Evolutionary conservation across 2,329 filamentous ascomycete genomes (phyloP), one percentile per base, ranked within the genome.

Genomic region (Ophiostoma himal-ulmi): DNA sequence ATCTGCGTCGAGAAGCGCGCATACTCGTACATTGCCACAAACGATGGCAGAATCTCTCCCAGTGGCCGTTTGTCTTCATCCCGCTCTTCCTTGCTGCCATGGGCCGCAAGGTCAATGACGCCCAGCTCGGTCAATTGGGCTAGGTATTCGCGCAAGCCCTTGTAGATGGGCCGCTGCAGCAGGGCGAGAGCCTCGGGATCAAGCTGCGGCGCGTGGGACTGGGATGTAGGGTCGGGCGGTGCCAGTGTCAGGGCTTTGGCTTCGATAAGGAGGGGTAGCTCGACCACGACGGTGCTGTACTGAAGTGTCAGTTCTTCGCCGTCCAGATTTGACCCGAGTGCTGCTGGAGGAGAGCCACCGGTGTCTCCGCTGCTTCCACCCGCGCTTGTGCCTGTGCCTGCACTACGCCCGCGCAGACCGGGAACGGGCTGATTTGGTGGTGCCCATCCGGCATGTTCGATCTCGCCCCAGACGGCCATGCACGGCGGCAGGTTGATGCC

Each of bases 201-300:
- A 1, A 91, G 85, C 30, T 83, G 76, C 20, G 80, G 81, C 10
- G 80, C 79, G 3, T 79, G 78, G 22, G 76, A 75, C 48, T 76
- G 75, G 22, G 81, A 81, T 44, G 76, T 78, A 48, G 78, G 81
- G 73, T 81, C 83, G 0, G 83, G 82, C 39, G 89, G 92, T 0
- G 91, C 92, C 52, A 97, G 85, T 0, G 92, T 93, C n/a, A 97
- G 88, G 0, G 93, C 94, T 78, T 94, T 94, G 11, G 92, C 94
- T 81, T 98, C 94, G 73, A 98, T 91, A 37, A 98, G 84, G 77
- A 96, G 90, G 1, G 94, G 92, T 34, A 99, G 83, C 79, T 98
- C 94, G 52, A 86, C 84, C 22, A 97, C 83, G 34, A 99, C 92
- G 1, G 88, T 88, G 75, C 84, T 85, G 79, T 96, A 98, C 74